A percentile compares a stretch with the other conserved stretches of the same genome.
Conservation (phyloP, 2,329 filamentous ascomycete species). For the Apiospora rasikravindrae region DNA sequence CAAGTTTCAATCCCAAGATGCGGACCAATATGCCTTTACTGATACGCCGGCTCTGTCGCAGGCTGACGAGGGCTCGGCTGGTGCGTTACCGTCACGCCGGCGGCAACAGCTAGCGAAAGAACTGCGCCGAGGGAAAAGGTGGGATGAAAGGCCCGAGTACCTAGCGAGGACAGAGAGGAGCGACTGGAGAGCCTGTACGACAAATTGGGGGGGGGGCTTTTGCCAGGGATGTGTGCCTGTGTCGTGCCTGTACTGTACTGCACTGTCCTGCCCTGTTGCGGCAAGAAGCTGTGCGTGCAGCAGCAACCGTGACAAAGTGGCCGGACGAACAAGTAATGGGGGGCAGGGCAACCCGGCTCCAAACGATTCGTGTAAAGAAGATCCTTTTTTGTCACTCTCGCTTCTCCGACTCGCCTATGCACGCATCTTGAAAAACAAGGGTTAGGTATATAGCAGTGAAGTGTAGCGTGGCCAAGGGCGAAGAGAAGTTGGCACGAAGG, state of each 20-base stretch:
- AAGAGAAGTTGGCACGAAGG: neutral
- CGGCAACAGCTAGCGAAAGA: neutral
- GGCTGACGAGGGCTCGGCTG: conserved; percentile 19
- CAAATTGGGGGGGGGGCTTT: neutral
- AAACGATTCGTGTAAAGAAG: conserved; percentile 5
- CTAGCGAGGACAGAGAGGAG: conserved; percentile 2
- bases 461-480: neutral
- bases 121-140: conserved; percentile 18
- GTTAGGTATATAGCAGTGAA: neutral
- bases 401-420: neutral
- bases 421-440: neutral
- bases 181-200: conserved; percentile 7
- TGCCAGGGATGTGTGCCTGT: conserved; percentile 9
- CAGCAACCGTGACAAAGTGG: conserved; percentile 8
- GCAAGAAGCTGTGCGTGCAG: neutral
- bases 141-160: conserved; percentile 20
- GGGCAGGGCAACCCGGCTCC: neutral
- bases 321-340: neutral
- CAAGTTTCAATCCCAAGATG: conserved; percentile 9
- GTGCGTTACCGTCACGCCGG: conserved; percentile 17
- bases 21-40: conserved; percentile 17
- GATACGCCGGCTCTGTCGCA: conserved; percentile 21
- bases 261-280: neutral
- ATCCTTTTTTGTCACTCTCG: neutral
- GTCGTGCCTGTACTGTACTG: conserved; percentile 7